Conservation (phyloP, 129 eudicot genomes). For the Cynara cardunculus region DNA sequence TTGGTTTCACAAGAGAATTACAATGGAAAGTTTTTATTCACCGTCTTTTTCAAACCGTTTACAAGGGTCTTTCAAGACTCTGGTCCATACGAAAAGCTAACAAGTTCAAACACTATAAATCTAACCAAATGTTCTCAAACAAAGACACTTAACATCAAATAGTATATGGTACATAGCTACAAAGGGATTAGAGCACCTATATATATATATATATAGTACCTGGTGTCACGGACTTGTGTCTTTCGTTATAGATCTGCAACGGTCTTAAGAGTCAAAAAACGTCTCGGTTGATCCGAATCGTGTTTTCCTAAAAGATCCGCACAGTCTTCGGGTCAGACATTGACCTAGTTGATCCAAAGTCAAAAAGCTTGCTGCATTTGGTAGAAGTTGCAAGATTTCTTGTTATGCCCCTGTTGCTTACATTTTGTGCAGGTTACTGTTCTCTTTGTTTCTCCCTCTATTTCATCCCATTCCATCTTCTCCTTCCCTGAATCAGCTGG, state of each 20-base stretch:
- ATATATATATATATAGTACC: constrained; percentile 7
- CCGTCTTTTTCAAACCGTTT: constrained; percentile 1
- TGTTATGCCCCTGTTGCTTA: constrained; percentile 76
- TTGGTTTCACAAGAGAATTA: background rate
- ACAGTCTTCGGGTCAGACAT: background rate
- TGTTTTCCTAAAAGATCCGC: background rate
- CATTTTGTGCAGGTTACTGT: constrained; percentile 76
- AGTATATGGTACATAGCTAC: constrained; percentile 22
- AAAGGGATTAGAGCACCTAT: constrained; percentile 6
- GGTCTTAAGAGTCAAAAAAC: background rate
- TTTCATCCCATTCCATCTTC: constrained; percentile 46
- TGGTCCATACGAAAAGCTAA: background rate
- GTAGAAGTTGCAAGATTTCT: constrained; percentile 54
- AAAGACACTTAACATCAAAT: constrained; percentile 12
- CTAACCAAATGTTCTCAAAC: constrained; percentile 19
- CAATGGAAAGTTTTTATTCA: constrained; percentile 17
- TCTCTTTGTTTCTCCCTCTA: constrained; percentile 52
- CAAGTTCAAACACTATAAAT: constrained; percentile 15
- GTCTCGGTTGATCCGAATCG: background rate
- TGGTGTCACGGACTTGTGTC: constrained; percentile 2
- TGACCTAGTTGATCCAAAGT: constrained; percentile 16
- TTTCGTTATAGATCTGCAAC: background rate
- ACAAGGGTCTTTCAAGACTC: constrained; percentile 4
- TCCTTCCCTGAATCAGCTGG: constrained; percentile 31
- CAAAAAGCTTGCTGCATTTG: constrained; percentile 29